Conservation (phyloP, 208 protist species). For the Trypanosoma scelopori region DNA sequence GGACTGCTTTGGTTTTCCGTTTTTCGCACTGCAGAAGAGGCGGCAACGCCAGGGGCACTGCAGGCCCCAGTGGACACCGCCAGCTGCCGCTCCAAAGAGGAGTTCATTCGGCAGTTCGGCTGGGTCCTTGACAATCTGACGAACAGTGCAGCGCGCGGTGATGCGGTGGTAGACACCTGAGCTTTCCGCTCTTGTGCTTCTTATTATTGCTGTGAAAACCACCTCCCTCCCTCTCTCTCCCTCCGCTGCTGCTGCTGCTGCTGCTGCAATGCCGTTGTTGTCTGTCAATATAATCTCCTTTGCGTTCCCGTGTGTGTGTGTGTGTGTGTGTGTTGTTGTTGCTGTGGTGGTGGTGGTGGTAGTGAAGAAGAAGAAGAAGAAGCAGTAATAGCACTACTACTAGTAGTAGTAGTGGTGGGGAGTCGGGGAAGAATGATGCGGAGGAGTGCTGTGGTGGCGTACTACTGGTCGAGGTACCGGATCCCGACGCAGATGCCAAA, state of each 20-base stretch:
- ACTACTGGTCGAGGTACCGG: slow-evolving; percentile 89
- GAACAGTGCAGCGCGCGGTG: slow-evolving; percentile 30
- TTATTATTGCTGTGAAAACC: slow-evolving; percentile 7
- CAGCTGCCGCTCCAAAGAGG: slow-evolving; percentile 79
- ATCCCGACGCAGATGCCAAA: slow-evolving; percentile 83
- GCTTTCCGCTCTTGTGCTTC: slow-evolving; percentile 9
- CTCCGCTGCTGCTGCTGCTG: no score
- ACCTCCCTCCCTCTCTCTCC: no score
- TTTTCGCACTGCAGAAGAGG: slow-evolving; percentile 50
- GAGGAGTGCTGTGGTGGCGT: slow-evolving; percentile 33
- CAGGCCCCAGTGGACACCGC: slow-evolving; percentile 68
- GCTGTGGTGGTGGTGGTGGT: not conserved
- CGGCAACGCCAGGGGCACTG: slow-evolving; percentile 48
- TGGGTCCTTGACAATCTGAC: slow-evolving; percentile 69
- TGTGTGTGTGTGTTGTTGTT: no score
- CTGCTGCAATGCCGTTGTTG: no score
- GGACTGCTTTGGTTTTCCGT: slow-evolving; percentile 84
- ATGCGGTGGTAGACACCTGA: not conserved
- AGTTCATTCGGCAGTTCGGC: slow-evolving; percentile 88
- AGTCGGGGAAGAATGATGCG: slow-evolving; percentile 15
- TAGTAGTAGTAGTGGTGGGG: not conserved
- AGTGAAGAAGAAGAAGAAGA: not conserved
- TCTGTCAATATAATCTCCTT: no score
- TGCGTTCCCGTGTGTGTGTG: no score
- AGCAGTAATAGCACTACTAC: not conserved